Base-by-base conservation (phyloP, 2,329 filamentous ascomycete species). In the Sporothrix inflata region DNA sequence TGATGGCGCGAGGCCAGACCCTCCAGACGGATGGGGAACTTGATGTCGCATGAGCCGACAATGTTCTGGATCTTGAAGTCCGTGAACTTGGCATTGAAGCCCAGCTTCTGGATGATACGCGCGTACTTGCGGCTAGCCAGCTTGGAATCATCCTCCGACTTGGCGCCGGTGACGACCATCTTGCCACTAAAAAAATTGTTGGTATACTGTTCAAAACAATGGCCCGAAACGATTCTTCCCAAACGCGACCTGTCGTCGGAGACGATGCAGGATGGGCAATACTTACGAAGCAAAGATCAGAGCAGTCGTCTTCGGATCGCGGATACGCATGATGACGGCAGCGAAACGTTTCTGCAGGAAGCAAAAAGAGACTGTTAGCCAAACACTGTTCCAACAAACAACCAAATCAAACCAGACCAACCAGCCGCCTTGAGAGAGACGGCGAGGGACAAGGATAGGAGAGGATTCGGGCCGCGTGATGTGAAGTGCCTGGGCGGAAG, bases 61-160 rank as follows among this genome's bases (percentile, higher is more conserved):
- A 99, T 99, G 84, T 99, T 99, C 87, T 98, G 94, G 79, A 99
- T 99, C 89, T 99, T 99, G 86, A 99, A 99, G 83, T 99, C 96
- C 76, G 95, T 98, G 84, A 99, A 98, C 89, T 98, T 98, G 79
- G 96, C 95, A 78, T 98, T 98, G 88, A 99, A 99, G 75, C 96
- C 96, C 74, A 99, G 93, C 87, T 99, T 99, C 87, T 99, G 96
- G 78, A 99, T 99, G 83, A 99, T 99, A 79, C 96, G 94, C 70
- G 96, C 96, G 81, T 99, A 99, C 85, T 99, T 99, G 84, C 95
- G 91, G 73, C 92, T 96, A 7, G 96, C 96, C 79, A 99, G 90
- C 85, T 98, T 98, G 71, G 94, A 97, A 81, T 98, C 96, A 81
- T 98, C 96, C 81, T 98, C 96, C 0, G 94, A 97, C 85, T 98